Base-by-base conservation (phyloP, 495 filamentous ascomycete species). In the Thermothielavioides terrestris region DNA sequence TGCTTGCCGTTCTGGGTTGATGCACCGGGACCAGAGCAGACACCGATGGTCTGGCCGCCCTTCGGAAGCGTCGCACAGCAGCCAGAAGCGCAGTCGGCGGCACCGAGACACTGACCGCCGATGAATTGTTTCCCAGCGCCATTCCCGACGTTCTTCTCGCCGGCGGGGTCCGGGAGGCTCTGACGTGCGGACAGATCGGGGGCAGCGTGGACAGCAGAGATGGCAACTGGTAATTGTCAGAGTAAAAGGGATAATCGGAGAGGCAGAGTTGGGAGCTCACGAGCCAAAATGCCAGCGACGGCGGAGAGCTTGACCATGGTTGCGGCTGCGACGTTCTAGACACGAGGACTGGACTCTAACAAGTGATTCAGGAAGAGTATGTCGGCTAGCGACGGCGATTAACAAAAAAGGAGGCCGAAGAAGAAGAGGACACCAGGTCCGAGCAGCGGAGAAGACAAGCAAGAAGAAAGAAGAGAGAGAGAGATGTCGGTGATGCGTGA, bases 121-220 rank as follows among this genome's bases (percentile, higher is more conserved):
- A 71, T 73, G 59, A 73, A 73, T 54, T 73, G 70, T 5, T 21
- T 23, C 6, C 64, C 68, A 9, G 46, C 15, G 42, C 68, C 70
- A 38, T 67, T 65, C 37, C 70, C 70, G 8, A 69, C 45, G 55
- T 73, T 70, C 53, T 67, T 68, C 17, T 50, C 54, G 27, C 67
- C 67, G 17, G 65, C 20, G 3, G 60, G 48, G 18, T 65, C 62
- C 5, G 60, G 60, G 31, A 63, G 41, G 38, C 17, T 46, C 26
- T 64, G 79, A 7, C 65, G 77, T 35, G 68, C 63, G 2, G 73
- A 77, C 31, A 80, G 73, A 27, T 69, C 70, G 27, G 72, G 74
- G 34, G 74, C 71, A 17, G 74, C 73, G n/a, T 79, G 69, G 64
- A 68, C 69, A 27, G 73, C 74, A n/a, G 68, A 78, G 17, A 78